Base-by-base conservation (phyloP, 1,284 basidiomycete genomes). In the Moniliella sp. region DNA sequence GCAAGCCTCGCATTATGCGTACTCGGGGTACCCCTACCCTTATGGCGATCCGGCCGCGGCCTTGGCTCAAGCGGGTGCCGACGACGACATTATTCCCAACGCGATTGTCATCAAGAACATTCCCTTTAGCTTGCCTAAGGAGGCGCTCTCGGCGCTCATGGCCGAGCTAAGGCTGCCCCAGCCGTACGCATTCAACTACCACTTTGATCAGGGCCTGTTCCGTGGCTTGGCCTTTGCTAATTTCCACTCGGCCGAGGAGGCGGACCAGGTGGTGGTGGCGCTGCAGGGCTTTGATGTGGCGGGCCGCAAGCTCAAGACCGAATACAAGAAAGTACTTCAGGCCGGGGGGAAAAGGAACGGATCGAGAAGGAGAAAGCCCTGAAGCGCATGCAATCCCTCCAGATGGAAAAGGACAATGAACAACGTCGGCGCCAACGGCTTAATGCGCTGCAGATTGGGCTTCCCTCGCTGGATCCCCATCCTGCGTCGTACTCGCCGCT, bases 81-180 rank as follows among this genome's bases (percentile, higher is more conserved):
- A 83, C 47, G 84, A 93, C 62, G 86, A 93, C 61, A 72, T 93
- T 61, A 97, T 97, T 63, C 88, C 88, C 33, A 97, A 88, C 11
- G 88, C 91, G 34, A 94, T 99, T 55, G 88, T 99, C 56, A 91
- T 99, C 65, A 99, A 99, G 33, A 94, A 94, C 69, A 97, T 94
- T 64, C 88, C 86, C 39, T 94, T 97, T 68, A 84, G 83, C 52
- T 82, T 94, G 48, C 82, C 83, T 65, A 75, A 79, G 56, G 86
- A 97, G 65, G 82, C 82, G 36, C 71, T 97, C 39, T 73, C 97
- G 50, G 76, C 78, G 65, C 84, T 94, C 61, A 97, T 97, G 79
- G 75, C 78, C 52, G 91, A 82, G 40, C 67, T 97, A 40, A 72
- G 77, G 19, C 91, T 94, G 52, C 86, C 88, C 37, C 78, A 86